phyloP scores from a whole-genome alignment of 768 basidiomycete genomes.

The Termitomyces sp. region DNA sequence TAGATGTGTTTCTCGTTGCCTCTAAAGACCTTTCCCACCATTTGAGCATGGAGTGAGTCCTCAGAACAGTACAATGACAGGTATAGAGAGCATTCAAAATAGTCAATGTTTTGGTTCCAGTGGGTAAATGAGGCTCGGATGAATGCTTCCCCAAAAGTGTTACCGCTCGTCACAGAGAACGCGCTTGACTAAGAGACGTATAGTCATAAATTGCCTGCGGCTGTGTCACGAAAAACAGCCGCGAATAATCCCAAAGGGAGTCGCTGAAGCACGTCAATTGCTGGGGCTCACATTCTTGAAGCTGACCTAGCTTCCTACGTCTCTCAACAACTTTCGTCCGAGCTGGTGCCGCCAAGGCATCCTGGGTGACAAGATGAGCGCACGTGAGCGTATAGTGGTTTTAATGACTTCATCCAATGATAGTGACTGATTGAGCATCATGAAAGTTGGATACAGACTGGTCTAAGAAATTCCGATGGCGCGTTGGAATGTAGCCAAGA shows the following conservation, averaged over 20 bases:
- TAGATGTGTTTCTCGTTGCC: background rate
- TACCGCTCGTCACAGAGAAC: background rate
- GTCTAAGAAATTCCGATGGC: too few relatives aligned
- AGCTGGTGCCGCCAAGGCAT: too few relatives aligned
- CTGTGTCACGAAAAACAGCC: background rate
- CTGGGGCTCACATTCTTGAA: too few relatives aligned
- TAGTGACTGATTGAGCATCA: background rate
- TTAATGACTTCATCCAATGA: background rate
- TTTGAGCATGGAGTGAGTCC: background rate
- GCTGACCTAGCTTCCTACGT: too few relatives aligned
- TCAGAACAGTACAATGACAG: background rate
- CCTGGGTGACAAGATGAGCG: too few relatives aligned
- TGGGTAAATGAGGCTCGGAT: too few relatives aligned
- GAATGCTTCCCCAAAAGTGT: background rate
- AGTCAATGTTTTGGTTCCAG: too few relatives aligned
- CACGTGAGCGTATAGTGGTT: too few relatives aligned
- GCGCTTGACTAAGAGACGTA: background rate
- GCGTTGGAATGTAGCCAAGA: too few relatives aligned
- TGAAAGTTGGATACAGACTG: too few relatives aligned
- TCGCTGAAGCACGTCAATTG: too few relatives aligned
- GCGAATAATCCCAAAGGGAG: background rate
- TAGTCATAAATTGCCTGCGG: background rate
- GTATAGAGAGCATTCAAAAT: background rate
- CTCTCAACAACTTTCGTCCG: too few relatives aligned
- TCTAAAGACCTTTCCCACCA: background rate